phyloP scores from a whole-genome alignment of 495 filamentous ascomycete genomes.

The Talaromyces adpressus region DNA sequence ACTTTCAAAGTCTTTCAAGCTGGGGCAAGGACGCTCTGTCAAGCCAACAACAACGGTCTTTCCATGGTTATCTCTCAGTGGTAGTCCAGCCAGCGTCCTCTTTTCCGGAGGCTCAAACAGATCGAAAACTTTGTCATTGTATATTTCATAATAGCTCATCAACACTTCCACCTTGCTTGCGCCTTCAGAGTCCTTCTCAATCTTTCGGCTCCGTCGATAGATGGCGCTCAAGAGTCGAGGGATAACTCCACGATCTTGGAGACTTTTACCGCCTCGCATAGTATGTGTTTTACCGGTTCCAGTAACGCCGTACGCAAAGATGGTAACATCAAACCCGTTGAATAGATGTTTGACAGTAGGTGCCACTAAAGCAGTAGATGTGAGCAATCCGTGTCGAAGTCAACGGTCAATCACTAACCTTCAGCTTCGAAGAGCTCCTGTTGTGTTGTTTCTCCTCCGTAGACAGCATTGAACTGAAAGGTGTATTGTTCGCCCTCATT shows the following conservation, averaged over 20 bases:
- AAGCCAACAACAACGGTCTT: conserved; percentile 92
- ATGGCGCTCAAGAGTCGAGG: conserved; percentile 81
- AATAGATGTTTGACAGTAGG: conserved; percentile 86
- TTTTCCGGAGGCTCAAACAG: conserved; percentile 88
- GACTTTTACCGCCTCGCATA: conserved; percentile 88
- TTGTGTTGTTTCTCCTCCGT: conserved; percentile 71
- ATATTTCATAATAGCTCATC: conserved; percentile 96
- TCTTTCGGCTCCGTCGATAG: conserved; percentile 77
- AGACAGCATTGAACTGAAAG: conserved; percentile 93
- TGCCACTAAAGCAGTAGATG: conserved; percentile 40
- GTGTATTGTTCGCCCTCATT: conserved; percentile 86
- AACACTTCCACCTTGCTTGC: conserved; percentile 67
- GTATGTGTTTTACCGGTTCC: conserved; percentile 97
- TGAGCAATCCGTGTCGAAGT: not conserved
- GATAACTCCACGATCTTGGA: conserved; percentile 87
- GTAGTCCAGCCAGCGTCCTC: conserved; percentile 75
- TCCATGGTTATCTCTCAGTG: conserved; percentile 77
- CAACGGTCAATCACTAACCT: conserved; percentile 40
- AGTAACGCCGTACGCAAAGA: conserved; percentile 95
- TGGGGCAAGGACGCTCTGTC: conserved; percentile 76
- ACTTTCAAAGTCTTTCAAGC: conserved; percentile 85
- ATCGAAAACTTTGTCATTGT: conserved; percentile 94
- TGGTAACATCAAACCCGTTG: conserved; percentile 84
- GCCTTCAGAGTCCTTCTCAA: conserved; percentile 75
- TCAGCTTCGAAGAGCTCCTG: conserved; percentile 83